phyloP scores from a whole-genome alignment of 2,329 filamentous ascomycete genomes.

The Volutella citrinella region DNA sequence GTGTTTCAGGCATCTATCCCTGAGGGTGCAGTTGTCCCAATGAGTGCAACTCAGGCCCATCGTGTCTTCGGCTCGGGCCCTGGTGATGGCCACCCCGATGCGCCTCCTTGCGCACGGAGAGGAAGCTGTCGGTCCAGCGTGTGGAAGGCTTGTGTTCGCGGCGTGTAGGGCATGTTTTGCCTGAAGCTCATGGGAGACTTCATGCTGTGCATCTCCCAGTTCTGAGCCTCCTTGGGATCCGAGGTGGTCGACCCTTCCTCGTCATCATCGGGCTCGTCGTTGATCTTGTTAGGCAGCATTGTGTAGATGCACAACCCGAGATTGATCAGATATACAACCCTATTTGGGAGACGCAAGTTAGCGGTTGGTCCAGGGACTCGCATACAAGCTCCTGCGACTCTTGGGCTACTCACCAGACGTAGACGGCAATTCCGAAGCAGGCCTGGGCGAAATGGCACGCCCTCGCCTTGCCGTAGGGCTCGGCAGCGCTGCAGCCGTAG shows the following conservation, averaged over 20 bases:
- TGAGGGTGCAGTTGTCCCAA: too few relatives aligned
- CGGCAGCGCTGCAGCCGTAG: slow-evolving; percentile 63
- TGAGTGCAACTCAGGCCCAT: too few relatives aligned
- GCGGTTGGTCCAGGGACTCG: too few relatives aligned
- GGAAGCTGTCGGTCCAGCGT: slow-evolving; percentile 58
- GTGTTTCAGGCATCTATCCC: too few relatives aligned
- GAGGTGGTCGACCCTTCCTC: slow-evolving; percentile 35
- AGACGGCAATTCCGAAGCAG: slow-evolving; percentile 59
- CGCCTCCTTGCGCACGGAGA: slow-evolving; percentile 37
- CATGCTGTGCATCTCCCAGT: slow-evolving; percentile 59
- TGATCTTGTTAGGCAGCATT: slow-evolving; percentile 53
- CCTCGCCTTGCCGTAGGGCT: slow-evolving; percentile 47
- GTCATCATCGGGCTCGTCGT: slow-evolving; percentile 44
- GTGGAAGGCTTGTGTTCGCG: slow-evolving; percentile 66
- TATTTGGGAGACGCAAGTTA: too few relatives aligned
- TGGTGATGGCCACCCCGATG: too few relatives aligned
- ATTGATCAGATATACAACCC: slow-evolving; percentile 59
- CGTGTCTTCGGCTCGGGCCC: too few relatives aligned
- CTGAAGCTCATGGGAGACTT: slow-evolving; percentile 29
- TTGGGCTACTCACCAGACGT: slow-evolving; percentile 73
- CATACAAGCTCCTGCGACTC: too few relatives aligned
- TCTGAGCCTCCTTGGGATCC: slow-evolving; percentile 40
- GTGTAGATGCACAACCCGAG: slow-evolving; percentile 57
- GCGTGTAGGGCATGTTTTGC: slow-evolving; percentile 55
- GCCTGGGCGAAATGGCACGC: slow-evolving; percentile 69